Percentiles rank a stretch among this genome's conserved stretches.
Evolutionary conservation across 2,329 filamentous ascomycete species (phyloP).

Genomic region (Paecilomyces sp.): DNA sequence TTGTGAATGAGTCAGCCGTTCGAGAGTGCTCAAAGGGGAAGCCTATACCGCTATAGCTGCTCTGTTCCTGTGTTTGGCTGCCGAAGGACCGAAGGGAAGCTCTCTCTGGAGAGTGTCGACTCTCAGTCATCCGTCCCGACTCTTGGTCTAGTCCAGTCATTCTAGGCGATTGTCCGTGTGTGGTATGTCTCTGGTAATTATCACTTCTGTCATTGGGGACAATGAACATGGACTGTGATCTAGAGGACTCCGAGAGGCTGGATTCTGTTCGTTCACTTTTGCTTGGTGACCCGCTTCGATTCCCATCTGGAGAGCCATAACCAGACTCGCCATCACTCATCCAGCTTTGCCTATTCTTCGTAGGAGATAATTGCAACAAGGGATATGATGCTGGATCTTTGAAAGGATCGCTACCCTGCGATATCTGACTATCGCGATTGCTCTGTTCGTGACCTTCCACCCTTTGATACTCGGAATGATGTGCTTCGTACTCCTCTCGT

Average conservation of each 20-base stretch:
- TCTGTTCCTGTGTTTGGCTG: slow-evolving; percentile 11
- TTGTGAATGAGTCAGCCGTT: slow-evolving; percentile 45
- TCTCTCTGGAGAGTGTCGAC: slow-evolving; percentile 17
- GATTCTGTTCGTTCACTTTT: slow-evolving; percentile 51
- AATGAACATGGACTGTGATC: slow-evolving; percentile 30
- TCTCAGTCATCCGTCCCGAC: neutral
- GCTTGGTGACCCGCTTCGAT: slow-evolving; percentile 39
- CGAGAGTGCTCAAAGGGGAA: slow-evolving; percentile 28
- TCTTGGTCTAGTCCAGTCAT: neutral
- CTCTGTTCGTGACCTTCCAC: slow-evolving; percentile 4
- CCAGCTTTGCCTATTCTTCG: slow-evolving; percentile 1
- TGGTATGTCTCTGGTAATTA: neutral
- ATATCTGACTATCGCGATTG: slow-evolving; percentile 7
- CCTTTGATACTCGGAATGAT: slow-evolving; percentile 8
- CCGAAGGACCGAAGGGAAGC: slow-evolving; percentile 11
- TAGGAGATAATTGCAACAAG: slow-evolving; percentile 4
- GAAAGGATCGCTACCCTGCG: slow-evolving; percentile 18
- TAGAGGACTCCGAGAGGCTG: slow-evolving; percentile 48
- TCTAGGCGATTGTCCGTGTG: neutral
- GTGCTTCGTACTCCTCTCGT: slow-evolving; percentile 51
- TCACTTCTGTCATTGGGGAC: neutral
- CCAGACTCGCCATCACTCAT: slow-evolving; percentile 8
- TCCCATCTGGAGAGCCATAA: slow-evolving; percentile 12
- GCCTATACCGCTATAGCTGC: slow-evolving; percentile 16
- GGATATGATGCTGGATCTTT: slow-evolving; percentile 16